These are phyloP conservation scores for Paecilomyces variotii DNA, from an alignment of 2,329 filamentous ascomycete species.

Conservation along the genomic window DNA sequence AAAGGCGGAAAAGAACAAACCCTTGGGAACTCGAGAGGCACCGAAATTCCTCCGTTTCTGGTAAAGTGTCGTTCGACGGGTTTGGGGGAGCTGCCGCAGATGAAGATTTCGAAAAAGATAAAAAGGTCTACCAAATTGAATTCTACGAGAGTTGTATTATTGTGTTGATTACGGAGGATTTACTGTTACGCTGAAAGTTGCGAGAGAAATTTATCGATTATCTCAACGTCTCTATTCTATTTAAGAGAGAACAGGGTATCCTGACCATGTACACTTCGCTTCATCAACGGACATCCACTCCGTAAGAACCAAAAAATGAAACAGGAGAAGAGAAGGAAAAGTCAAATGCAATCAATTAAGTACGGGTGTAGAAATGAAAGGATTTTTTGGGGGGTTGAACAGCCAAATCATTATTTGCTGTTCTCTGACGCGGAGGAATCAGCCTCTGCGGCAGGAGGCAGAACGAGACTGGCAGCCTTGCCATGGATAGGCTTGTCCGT, in stretches of 20 bases:
- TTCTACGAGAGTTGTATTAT: no score
- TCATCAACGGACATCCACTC: background rate
- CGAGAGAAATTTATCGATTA: background rate
- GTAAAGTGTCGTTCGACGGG: no score
- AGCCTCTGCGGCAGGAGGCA: conserved; percentile 26
- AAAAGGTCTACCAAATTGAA: no score
- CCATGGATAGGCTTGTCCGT: conserved; percentile 22
- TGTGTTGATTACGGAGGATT: no score
- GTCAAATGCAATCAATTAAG: background rate
- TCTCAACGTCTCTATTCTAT: background rate
- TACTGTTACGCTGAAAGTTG: background rate
- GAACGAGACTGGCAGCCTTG: conserved; percentile 23
- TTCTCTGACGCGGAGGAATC: background rate
- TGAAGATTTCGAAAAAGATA: no score
- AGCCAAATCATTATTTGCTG: background rate
- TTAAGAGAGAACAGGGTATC: background rate
- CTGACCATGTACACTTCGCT: background rate
- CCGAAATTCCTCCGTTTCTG: no score
- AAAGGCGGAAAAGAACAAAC: no score
- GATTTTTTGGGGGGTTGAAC: background rate
- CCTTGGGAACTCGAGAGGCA: no score
- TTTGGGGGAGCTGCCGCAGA: no score
- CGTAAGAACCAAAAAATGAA: background rate
- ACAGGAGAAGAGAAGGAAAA: background rate
- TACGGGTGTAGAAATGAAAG: background rate